These are phyloP conservation scores for Ochromonas danica DNA, from an alignment of 108 stramenopile genomes.

Conservation along the genomic window DNA sequence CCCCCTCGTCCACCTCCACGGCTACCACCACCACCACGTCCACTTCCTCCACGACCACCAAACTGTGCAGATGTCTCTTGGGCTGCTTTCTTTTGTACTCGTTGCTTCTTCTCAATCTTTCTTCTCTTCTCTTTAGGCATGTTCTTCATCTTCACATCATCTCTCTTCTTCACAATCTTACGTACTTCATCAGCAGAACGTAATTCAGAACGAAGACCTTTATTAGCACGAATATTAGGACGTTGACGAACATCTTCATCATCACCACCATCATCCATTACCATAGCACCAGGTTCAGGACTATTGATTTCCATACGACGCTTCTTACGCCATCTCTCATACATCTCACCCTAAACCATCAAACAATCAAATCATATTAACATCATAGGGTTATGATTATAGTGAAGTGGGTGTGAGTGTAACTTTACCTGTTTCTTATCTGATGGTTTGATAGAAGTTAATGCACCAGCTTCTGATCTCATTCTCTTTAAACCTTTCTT, in stretches of 20 bases:
- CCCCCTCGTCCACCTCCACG: too few relatives aligned
- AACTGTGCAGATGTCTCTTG: too few relatives aligned
- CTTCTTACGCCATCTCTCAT: slow-evolving; percentile 29
- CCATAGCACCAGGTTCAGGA: not conserved
- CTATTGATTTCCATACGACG: not conserved
- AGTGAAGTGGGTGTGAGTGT: not conserved
- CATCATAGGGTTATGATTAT: not conserved
- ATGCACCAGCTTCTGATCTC: slow-evolving; percentile 3
- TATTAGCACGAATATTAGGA: not conserved
- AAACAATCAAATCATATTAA: not conserved
- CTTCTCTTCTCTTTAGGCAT: slow-evolving; percentile 8
- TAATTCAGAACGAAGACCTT: not conserved
- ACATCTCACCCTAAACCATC: slow-evolving; percentile 18
- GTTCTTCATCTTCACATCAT: slow-evolving; percentile 32
- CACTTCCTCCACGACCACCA: too few relatives aligned
- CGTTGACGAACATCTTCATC: not conserved
- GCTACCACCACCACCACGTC: too few relatives aligned
- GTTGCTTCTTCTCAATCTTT: not conserved
- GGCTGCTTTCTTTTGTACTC: slow-evolving; percentile 20
- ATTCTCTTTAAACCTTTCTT: slow-evolving; percentile 11
- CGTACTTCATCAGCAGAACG: slow-evolving; percentile 20
- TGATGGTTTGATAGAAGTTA: not conserved
- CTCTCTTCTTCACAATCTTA: not conserved
- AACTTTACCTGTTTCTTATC: not conserved
- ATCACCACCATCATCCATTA: not conserved